A percentile compares a stretch with the other conserved stretches of the same genome.
These are phyloP conservation scores for Ustilago lituana DNA, from an alignment of 1,284 basidiomycete genomes.

Conservation along the genomic window DNA sequence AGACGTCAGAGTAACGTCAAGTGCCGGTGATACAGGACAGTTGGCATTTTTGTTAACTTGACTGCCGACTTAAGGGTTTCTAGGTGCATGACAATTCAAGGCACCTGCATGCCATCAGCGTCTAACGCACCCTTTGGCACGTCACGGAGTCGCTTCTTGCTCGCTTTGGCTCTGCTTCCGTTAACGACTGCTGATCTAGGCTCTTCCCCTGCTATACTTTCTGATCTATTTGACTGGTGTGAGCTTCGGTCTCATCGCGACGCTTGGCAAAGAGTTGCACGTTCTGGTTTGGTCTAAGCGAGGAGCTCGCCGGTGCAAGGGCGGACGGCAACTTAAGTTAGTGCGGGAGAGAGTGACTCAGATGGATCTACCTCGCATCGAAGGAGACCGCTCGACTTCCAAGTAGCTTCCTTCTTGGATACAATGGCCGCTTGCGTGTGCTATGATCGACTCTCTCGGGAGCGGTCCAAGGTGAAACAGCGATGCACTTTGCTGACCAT, in stretches of 20 bases:
- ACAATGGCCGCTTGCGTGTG: no score
- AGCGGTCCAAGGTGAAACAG: conserved; percentile 7
- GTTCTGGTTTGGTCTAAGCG: no score
- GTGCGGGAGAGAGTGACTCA: background rate
- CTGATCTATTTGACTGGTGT: no score
- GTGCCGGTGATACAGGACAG: background rate
- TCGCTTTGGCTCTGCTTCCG: background rate
- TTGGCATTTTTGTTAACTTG: background rate
- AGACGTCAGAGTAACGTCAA: background rate
- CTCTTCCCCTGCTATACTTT: no score
- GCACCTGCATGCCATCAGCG: background rate
- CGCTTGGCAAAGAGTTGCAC: no score
- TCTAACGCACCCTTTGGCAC: background rate
- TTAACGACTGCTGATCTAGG: no score
- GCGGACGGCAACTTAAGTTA: no score
- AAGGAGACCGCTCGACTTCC: no score
- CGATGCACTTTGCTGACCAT: conserved; percentile 28
- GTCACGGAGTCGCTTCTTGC: background rate
- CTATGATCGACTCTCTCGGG: background rate
- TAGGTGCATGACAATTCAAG: background rate
- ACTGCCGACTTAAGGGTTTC: no score
- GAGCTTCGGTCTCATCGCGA: no score
- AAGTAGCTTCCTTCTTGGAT: no score
- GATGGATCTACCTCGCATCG: conserved; percentile 18
- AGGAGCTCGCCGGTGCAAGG: no score